Conservation (phyloP, 2,329 filamentous ascomycete species). For the Metarhizium robertsii region DNA sequence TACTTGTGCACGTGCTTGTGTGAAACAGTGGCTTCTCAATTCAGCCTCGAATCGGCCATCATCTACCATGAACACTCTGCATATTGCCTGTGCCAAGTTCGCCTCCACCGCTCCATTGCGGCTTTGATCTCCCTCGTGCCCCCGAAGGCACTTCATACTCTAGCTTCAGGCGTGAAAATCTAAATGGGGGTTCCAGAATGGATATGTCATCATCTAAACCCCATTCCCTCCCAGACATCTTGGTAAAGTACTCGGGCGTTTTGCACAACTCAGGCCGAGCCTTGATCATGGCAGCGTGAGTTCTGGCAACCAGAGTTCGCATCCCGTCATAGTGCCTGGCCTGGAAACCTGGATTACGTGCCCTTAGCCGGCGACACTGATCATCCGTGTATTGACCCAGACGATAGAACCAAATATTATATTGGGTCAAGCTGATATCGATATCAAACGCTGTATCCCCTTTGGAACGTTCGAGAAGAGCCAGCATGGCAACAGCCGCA, state of each 20-base stretch:
- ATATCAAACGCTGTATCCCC: conserved; percentile 13
- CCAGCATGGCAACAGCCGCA: conserved; percentile 11
- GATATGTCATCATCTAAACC: not conserved
- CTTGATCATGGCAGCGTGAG: not conserved
- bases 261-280: conserved; percentile 3
- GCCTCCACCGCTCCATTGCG: not conserved
- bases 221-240: conserved; percentile 6
- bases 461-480: conserved; percentile 11
- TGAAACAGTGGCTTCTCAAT: too few relatives aligned
- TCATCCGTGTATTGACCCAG: conserved; percentile 13
- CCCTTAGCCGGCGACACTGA: conserved; percentile 8
- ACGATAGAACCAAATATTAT: conserved; percentile 16
- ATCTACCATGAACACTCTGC: too few relatives aligned
- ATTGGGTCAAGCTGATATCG: conserved; percentile 16
- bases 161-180: not conserved
- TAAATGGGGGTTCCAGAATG: not conserved
- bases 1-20: too few relatives aligned
- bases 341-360: conserved; percentile 9
- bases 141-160: not conserved
- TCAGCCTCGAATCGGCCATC: too few relatives aligned
- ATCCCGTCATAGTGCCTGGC: conserved; percentile 14
- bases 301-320: conserved; percentile 4
- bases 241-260: conserved; percentile 6
- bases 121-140: not conserved
- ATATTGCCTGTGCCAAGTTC: too few relatives aligned